Evolutionary conservation across 176 grass and related monocot species (phyloP), one percentile per base, ranked within the genome.

Genomic region (Secale cereale): DNA sequence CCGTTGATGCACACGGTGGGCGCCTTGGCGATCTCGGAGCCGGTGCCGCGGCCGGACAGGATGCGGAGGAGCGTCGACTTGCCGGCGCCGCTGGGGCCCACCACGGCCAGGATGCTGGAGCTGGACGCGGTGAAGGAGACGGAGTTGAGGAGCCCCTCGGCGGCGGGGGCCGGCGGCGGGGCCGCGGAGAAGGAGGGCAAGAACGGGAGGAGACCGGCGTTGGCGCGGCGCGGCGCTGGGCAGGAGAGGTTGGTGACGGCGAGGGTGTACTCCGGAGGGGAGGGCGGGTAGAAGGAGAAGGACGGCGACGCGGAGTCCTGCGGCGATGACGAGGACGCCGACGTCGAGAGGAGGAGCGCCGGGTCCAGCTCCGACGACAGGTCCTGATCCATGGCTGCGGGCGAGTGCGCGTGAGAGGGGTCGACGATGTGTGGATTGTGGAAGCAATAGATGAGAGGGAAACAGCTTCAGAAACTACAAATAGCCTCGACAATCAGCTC

Each of bases 11-110:
- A 78, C 45, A 98, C 78, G 20, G 66, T 60, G 43, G 28, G 73
- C 11, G 81, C 31, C 76, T 76, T 81, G 31, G 83, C 76, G 37
- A 90, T 90, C 84, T 88, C 68, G 16, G 84, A 65, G 23, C 77
- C 68, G 6, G 74, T 85, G 41, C 87, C 89, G 45, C 91, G 87
- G n/a, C 95, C 95, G 4, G 91, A 98, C 77, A 98, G 88, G 73
- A 89, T 83, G 43, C 92, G 91, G 25, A 98, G 95, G 8, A 98
- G 95, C 41, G 95, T 98, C 9, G 95, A 98, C 81, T 98, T 98
- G 43, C 95, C 92, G 3, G 89, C 95, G 28, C 92, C 95, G 63
- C 92, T 94, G n/a, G 95, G 92, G 1, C 92, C 95, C 9, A 94
- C 91, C 29, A 98, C 79, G 36, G 92, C 92, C 32, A 94, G 91